Evolutionary conservation across 768 basidiomycete species (phyloP).

Genomic region (Macrocybe gigantea): DNA sequence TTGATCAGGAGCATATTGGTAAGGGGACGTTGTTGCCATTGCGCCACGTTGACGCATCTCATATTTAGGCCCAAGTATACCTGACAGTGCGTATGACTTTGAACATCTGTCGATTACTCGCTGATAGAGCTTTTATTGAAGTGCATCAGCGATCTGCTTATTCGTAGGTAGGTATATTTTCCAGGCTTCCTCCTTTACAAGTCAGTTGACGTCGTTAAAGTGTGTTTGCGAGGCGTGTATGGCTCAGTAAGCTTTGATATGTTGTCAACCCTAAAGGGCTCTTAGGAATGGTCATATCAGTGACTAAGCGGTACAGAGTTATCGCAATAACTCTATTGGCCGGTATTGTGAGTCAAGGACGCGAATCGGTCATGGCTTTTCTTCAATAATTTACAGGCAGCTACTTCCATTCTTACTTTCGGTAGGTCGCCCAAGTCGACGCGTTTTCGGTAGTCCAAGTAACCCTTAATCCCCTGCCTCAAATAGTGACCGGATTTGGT

Average conservation of each 20-base stretch:
- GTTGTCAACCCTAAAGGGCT: neutral
- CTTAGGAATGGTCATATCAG: constrained; percentile 1
- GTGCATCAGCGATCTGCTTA: constrained; percentile 22
- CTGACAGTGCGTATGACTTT: constrained; percentile 16
- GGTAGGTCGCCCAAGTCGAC: constrained; percentile 5
- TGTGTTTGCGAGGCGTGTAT: constrained; percentile 20
- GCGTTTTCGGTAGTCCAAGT: neutral
- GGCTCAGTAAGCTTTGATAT: constrained; percentile 11
- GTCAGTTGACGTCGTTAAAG: constrained; percentile 7
- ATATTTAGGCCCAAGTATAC: constrained; percentile 17
- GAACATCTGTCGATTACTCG: neutral
- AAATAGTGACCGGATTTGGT: constrained; percentile 13
- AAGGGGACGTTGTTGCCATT: too few species aligned
- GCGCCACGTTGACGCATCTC: too few species aligned
- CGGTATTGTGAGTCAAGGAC: constrained; percentile 12
- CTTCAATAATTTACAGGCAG: neutral
- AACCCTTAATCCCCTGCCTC: neutral
- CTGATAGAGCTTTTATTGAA: constrained; percentile 1
- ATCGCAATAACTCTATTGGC: constrained; percentile 1
- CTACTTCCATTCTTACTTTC: constrained; percentile 11
- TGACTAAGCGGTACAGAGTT: constrained; percentile 12
- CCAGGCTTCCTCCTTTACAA: neutral
- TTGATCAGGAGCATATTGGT: too few species aligned
- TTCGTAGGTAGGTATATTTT: constrained; percentile 20
- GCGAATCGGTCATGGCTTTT: too few species aligned